Percentiles rank a stretch among this genome's conserved stretches.
phyloP scores from a whole-genome alignment of 768 basidiomycete species.

The Peribolospora kevripleyi region DNA sequence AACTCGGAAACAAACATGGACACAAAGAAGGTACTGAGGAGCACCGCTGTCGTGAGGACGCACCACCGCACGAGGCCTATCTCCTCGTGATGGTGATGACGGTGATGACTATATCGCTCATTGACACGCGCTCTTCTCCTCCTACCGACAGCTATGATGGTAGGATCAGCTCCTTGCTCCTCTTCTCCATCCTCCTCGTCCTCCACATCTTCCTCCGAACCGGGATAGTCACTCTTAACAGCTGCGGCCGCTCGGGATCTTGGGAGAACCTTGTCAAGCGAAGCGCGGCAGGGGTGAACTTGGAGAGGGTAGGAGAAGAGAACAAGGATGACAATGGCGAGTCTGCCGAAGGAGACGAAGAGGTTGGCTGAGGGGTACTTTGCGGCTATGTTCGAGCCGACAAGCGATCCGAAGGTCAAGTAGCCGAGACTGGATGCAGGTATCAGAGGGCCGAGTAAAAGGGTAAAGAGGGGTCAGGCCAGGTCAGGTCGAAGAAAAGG shows the following conservation, averaged over 20 bases:
- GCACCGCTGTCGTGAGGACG: constrained; percentile 32
- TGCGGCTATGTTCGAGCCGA: too few relatives aligned
- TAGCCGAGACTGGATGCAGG: constrained; percentile 30
- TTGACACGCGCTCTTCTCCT: background rate
- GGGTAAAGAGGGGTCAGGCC: too few relatives aligned
- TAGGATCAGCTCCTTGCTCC: constrained; percentile 21
- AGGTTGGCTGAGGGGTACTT: constrained; percentile 16
- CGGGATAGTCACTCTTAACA: too few relatives aligned
- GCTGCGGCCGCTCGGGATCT: background rate
- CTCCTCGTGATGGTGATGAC: constrained; percentile 24
- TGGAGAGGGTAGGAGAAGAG: constrained; percentile 69
- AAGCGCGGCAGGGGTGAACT: constrained; percentile 76
- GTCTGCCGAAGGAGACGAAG: constrained; percentile 74
- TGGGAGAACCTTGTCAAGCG: constrained; percentile 64
- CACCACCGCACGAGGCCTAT: constrained; percentile 46
- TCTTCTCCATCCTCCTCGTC: constrained; percentile 29
- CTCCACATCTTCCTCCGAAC: constrained; percentile 12
- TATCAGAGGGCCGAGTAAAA: too few relatives aligned
- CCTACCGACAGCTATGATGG: too few relatives aligned
- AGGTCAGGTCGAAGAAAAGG: too few relatives aligned
- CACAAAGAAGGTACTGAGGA: constrained; percentile 11
- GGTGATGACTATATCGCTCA: background rate
- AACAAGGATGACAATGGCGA: constrained; percentile 76
- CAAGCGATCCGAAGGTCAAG: constrained; percentile 56
- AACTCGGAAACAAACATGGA: constrained; percentile 1